These are phyloP conservation scores for Trichaptum fuscoviolaceum DNA, from an alignment of 768 basidiomycete species.

Conservation along the genomic window DNA sequence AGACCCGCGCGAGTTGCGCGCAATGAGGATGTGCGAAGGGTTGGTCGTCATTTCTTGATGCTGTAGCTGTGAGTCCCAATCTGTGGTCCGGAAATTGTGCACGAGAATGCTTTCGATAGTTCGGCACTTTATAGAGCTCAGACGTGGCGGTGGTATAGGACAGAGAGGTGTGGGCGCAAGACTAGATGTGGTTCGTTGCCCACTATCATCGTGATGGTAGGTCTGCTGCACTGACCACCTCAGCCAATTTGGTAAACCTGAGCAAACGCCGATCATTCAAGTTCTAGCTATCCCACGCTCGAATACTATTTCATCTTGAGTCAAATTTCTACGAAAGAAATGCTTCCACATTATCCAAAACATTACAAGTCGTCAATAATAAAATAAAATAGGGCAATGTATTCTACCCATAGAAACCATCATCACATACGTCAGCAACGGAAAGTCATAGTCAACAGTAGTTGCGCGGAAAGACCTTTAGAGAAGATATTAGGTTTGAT, in stretches of 20 bases:
- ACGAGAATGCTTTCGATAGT: no score
- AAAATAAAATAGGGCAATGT: no score
- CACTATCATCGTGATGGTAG: neutral
- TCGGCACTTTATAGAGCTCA: neutral
- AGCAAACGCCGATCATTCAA: neutral
- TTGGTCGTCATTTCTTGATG: constrained; percentile 62
- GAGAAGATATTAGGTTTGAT: neutral
- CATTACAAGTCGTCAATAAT: no score
- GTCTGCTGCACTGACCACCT: neutral
- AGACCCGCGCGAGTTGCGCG: constrained; percentile 72
- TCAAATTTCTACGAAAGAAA: neutral
- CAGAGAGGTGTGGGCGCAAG: neutral
- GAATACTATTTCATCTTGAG: neutral
- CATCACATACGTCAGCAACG: no score
- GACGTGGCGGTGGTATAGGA: neutral
- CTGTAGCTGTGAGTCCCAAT: no score
- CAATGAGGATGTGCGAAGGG: constrained; percentile 85
- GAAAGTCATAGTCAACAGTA: no score
- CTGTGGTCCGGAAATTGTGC: no score
- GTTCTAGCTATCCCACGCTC: neutral
- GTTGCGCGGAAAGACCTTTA: no score
- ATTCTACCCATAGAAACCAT: no score
- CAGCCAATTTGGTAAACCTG: neutral
- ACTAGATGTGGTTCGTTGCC: neutral
- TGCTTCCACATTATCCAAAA: no score